Base-by-base conservation (phyloP, 1,284 basidiomycete species). In the Marasmius fiardii region DNA sequence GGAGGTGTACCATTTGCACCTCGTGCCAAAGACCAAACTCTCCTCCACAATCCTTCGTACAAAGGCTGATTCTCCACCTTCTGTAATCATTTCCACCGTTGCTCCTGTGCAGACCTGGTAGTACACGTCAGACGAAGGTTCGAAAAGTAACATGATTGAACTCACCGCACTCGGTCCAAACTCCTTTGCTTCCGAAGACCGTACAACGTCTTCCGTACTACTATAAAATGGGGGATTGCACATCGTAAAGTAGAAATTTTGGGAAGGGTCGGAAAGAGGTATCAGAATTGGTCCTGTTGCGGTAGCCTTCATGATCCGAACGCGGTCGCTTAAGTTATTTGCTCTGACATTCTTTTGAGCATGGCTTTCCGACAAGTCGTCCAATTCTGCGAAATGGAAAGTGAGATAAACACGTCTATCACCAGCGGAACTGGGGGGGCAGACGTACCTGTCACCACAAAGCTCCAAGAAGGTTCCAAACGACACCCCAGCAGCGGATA, bases 191-290 rank as follows among this genome's bases (percentile, higher is more conserved):
- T 78, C 78, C 0, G 83, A 81, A 2, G 84, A 84, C 1, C 71
- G 68, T 0, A 65, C 62, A 4, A 95, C 81, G 55, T 98, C 95
- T 21, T 85, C 81, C 0, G 68, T 63, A 52, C 85, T 90, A 12
- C 74, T 68, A 66, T 96, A 98, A 71, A 98, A 98, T 0, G 95
- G 95, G 0, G 96, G 96, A 67, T 98, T 98, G 72, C 95, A 98
- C 85, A 98, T 93, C 0, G 85, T 85, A 62, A 95, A 92, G 56
- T 85, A 79, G 68, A 81, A 83, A 41, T 43, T 59, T 51, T 35
- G 54, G 48, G 51, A 68, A 54, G 4, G 63, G 59, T 23, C 39
- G 2, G 74, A 65, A 2, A 86, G 63, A 11, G 77, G 76, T 34
- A 74, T 73, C 3, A 92, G 71, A 35, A 93, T 78, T 0, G 72